These are phyloP conservation scores for Amanita inopinata DNA, from an alignment of 768 basidiomycete genomes.

Conservation along the genomic window DNA sequence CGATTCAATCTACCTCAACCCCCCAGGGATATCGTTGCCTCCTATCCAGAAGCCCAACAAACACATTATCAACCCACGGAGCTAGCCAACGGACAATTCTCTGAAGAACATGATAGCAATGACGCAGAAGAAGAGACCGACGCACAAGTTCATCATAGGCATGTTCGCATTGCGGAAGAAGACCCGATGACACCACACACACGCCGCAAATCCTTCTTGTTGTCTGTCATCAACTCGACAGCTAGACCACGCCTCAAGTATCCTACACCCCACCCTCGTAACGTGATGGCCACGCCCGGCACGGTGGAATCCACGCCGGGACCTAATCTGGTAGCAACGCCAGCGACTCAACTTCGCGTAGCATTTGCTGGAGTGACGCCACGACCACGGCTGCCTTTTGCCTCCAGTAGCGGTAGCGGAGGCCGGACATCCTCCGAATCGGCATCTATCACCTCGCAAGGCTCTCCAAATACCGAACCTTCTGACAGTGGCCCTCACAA, in stretches of 20 bases:
- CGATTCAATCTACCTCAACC: conserved; percentile 47
- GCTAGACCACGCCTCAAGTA: conserved; percentile 61
- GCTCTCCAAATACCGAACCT: conserved; percentile 14
- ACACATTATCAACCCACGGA: conserved; percentile 13
- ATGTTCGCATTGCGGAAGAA: conserved; percentile 17
- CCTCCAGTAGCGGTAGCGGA: conserved; percentile 9
- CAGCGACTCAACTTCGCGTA: conserved; percentile 29
- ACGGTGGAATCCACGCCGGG: conserved; percentile 26
- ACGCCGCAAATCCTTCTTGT: conserved; percentile 71
- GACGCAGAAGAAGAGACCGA: conserved; percentile 19
- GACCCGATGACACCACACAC: conserved; percentile 59
- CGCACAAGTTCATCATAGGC: background rate
- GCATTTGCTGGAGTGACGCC: conserved; percentile 62
- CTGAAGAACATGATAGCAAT: conserved; percentile 11
- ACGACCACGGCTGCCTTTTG: conserved; percentile 34
- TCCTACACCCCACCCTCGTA: conserved; percentile 38
- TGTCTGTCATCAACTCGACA: conserved; percentile 78
- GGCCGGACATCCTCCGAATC: conserved; percentile 40
- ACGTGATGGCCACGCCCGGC: conserved; percentile 24
- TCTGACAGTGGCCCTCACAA: background rate
- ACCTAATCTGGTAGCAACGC: conserved; percentile 22
- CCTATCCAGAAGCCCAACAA: conserved; percentile 21
- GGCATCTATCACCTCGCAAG: conserved; percentile 22
- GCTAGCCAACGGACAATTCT: conserved; percentile 12
- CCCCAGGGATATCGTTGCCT: conserved; percentile 30